A percentile compares a stretch with the other conserved stretches of the same genome.
phyloP scores from a whole-genome alignment of 1,284 basidiomycete species.

The Fomes fomentarius region DNA sequence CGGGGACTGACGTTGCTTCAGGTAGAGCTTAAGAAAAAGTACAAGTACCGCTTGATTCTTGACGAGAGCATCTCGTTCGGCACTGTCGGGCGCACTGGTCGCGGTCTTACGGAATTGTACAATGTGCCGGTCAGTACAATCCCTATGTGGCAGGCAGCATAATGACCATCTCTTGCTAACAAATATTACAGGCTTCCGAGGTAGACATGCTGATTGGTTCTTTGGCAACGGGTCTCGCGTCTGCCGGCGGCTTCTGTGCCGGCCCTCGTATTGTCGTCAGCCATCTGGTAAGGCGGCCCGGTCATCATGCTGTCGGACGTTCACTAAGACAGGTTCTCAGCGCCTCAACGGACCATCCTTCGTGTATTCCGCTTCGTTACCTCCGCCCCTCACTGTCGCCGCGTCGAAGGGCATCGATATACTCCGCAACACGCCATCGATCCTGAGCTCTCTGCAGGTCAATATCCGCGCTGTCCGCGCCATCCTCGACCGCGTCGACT shows the following conservation, averaged over 20 bases:
- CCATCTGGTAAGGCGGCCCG: conserved; percentile 68
- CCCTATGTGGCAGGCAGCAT: not conserved
- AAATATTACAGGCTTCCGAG: conserved; percentile 56
- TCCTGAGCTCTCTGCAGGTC: conserved; percentile 77
- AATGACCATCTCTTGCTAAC: not conserved
- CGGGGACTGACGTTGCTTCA: conserved; percentile 33
- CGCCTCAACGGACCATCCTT: conserved; percentile 97
- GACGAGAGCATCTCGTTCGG: conserved; percentile 97
- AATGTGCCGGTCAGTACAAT: conserved; percentile 76
- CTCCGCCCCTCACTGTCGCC: conserved; percentile 87
- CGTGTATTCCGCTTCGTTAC: conserved; percentile 96
- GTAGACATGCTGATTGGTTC: conserved; percentile 90
- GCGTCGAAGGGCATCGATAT: conserved; percentile 85
- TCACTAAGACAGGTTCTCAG: conserved; percentile 40
- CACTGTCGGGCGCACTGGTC: conserved; percentile 89
- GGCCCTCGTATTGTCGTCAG: conserved; percentile 84
- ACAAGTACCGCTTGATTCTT: conserved; percentile 94
- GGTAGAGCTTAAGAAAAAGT: conserved; percentile 94
- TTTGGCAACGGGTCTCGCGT: conserved; percentile 84
- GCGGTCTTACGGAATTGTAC: conserved; percentile 93
- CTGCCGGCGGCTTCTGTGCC: conserved; percentile 95
- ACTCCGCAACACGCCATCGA: conserved; percentile 73
- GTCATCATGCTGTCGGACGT: not conserved
- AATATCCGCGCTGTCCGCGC: conserved; percentile 79
- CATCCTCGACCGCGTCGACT: conserved; percentile 82